Base-by-base conservation (phyloP, 139 green algal genomes). In the Tetratostichococcus sp. region DNA sequence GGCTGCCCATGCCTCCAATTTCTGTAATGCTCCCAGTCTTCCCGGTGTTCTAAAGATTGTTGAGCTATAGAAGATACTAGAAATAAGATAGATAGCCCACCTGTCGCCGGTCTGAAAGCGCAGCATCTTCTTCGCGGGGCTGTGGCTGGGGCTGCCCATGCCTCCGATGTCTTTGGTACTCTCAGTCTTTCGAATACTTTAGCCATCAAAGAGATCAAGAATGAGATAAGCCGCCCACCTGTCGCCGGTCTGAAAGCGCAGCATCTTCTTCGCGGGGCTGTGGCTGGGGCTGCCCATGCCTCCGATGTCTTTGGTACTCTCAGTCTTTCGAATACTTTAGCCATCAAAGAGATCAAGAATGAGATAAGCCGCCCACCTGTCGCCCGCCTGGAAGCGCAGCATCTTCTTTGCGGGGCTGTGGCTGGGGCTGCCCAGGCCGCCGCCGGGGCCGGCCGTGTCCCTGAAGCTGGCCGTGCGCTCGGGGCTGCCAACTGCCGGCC, bases 181-280 rank as follows among this genome's bases (percentile, higher is more conserved):
- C n/a, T n/a, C n/a, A n/a, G n/a, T n/a, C n/a, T n/a, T n/a, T n/a
- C n/a, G n/a, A n/a, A n/a, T n/a, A n/a, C n/a, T n/a, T n/a, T n/a
- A n/a, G n/a, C n/a, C n/a, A n/a, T n/a, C n/a, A n/a, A n/a, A n/a
- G n/a, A n/a, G n/a, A n/a, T n/a, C n/a, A n/a, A n/a, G n/a, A n/a
- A n/a, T n/a, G n/a, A n/a, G n/a, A n/a, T n/a, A n/a, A n/a, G n/a
- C n/a, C n/a, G n/a, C n/a, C n/a, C n/a, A n/a, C n/a, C 75, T 71
- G 79, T 93, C 89, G 30, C 89, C 91, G 4, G 82, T 81, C 42
- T 89, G 89, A 81, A 90, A 96, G 8, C 89, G 77, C 69, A 96
- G 88, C 76, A 94, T 84, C 59, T 92, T 94, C 72, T 81, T 86
- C 30, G 80, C 79, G 66, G 77, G 72, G 73, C 80, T 90, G 80